phyloP scores from a whole-genome alignment of 352 stramenopile species.

The Elongisporangium prolatum region DNA sequence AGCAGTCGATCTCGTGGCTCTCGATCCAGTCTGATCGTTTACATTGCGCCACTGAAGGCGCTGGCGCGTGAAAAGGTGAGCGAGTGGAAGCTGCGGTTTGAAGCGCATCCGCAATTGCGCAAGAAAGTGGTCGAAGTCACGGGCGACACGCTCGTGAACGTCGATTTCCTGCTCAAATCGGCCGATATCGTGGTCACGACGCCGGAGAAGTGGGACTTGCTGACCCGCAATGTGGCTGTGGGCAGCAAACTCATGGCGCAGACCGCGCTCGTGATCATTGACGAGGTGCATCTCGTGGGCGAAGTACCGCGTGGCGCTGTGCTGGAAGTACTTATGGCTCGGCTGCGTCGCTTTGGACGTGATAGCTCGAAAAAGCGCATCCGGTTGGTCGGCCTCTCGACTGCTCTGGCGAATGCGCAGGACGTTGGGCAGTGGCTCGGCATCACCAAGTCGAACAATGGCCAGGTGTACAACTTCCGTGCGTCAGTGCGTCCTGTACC shows the following conservation, averaged over 20 bases:
- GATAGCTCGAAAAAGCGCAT: constrained; percentile 68
- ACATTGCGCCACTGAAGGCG: constrained; percentile 97
- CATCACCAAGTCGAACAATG: constrained; percentile 70
- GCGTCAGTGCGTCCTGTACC: constrained; percentile 94
- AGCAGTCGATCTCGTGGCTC: constrained; percentile 1
- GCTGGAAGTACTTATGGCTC: constrained; percentile 89
- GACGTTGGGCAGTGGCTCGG: constrained; percentile 98
- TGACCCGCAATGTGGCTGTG: constrained; percentile 90
- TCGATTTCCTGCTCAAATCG: constrained; percentile 83
- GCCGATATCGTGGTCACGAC: constrained; percentile 97
- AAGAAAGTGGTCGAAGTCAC: constrained; percentile 96
- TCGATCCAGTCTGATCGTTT: constrained; percentile 85
- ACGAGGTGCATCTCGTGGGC: constrained; percentile 98
- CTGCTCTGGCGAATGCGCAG: constrained; percentile 93
- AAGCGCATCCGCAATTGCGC: constrained; percentile 65
- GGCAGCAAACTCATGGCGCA: constrained; percentile 60
- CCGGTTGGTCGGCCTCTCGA: constrained; percentile 95
- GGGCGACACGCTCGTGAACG: constrained; percentile 94
- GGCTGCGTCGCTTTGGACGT: constrained; percentile 70
- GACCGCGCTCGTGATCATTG: constrained; percentile 92
- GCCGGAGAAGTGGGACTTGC: constrained; percentile 97
- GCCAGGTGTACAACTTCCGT: constrained; percentile 93
- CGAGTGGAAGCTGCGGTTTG: constrained; percentile 95
- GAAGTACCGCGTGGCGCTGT: constrained; percentile 93
- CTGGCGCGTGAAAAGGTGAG: constrained; percentile 95